Evolutionary conservation across 2,329 filamentous ascomycete genomes (phyloP), one percentile per base, ranked within the genome.

Genomic region (Xylaria sp.): DNA sequence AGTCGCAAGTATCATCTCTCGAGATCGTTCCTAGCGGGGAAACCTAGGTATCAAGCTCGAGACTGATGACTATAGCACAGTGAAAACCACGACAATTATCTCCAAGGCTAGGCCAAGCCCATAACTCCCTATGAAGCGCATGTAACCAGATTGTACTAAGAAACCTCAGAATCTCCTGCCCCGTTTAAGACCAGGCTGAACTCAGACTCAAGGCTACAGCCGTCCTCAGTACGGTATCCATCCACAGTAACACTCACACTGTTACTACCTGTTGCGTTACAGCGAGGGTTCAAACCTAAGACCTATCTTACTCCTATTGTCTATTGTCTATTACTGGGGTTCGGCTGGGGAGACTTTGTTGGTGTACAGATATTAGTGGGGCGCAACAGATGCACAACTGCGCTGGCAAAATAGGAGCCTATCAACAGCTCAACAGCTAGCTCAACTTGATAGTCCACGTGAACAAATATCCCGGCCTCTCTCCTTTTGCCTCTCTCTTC

Each of bases 331-430:
- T 23, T 40, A 21, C 18, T 40, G 35, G 35, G 53, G 12, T 40
- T 9, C 32, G 27, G 54, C 12, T 18, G 54, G 32, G 3, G 54
- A 6, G n/a, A 13, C 21, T 21, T 40, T 27, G 13, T 25, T 27
- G 42, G 61, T 64, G 29, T 18, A 44, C 35, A 40, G 54, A 25
- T 5, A n/a, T n/a, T n/a, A 65, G 37, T 57, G 44, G 61, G 62
- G 53, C 55, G 47, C 66, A 23, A 32, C 51, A 42, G 53, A 69
- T 69, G 63, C 60, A 64, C 32, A 50, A 59, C 42, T 66, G 40
- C 60, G 66, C 57, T 67, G 66, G 60, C 63, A 71, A 37, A 63
- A 18, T 44, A 23, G 25, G 4, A 65, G 58, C 63, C 69, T 65
- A 69, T 71, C 63, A 54, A 60, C 21, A 47, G 21, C 18, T 27